Percentiles rank a stretch among this genome's conserved stretches.
Evolutionary conservation across 257 asterid genomes (phyloP).

Genomic region (Solanum peruvianum): DNA sequence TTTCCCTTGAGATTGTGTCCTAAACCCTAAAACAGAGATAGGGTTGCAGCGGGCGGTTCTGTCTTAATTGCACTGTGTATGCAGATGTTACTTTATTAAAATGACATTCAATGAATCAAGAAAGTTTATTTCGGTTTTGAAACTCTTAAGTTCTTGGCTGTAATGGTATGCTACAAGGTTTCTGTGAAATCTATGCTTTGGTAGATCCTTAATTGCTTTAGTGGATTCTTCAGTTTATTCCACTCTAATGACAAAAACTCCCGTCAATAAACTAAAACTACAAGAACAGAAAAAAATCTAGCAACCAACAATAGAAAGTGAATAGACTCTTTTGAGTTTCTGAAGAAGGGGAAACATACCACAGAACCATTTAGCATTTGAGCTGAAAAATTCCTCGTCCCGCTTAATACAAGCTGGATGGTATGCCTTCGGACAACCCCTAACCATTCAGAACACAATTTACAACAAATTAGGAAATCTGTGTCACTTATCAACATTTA

Average conservation of each 20-base stretch:
- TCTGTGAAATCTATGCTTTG: not conserved
- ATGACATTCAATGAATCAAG: not conserved
- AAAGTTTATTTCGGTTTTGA: not conserved
- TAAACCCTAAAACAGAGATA: not conserved
- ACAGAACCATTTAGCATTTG: conserved; percentile 79
- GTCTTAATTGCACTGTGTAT: not conserved
- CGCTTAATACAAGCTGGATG: conserved; percentile 92
- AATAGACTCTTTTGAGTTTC: not conserved
- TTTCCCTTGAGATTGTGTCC: not conserved
- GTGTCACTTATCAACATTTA: not conserved
- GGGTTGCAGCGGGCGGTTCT: not conserved
- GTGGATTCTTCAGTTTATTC: not conserved
- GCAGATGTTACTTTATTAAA: not conserved
- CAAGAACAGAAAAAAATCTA: not conserved
- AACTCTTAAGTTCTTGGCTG: not conserved
- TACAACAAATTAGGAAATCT: not conserved
- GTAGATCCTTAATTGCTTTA: not conserved
- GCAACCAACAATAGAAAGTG: not conserved
- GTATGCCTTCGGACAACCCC: conserved; percentile 99
- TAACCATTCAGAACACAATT: conserved; percentile 14
- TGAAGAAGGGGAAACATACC: conserved; percentile 17
- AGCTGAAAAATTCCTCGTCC: conserved; percentile 66
- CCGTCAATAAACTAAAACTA: not conserved
- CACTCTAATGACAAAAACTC: not conserved
- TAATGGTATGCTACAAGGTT: not conserved